Conservation (phyloP, 306 rosid species). For the Arachis stenosperma region DNA sequence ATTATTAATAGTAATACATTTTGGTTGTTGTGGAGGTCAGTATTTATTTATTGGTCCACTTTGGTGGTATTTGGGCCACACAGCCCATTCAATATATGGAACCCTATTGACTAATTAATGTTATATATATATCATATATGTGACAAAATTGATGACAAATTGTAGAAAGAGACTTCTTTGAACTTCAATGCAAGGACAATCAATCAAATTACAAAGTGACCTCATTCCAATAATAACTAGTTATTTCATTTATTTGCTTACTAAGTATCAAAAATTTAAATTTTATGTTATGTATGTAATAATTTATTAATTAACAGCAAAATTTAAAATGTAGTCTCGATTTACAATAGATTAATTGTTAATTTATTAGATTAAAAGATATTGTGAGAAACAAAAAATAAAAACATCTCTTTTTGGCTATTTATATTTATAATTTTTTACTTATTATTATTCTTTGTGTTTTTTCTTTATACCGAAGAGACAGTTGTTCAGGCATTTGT, state of each 20-base stretch:
- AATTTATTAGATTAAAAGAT: no score
- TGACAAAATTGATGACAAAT: slow-evolving; percentile 40
- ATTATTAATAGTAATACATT: background rate
- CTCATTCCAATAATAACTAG: background rate
- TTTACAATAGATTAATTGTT: no score
- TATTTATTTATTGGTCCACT: slow-evolving; percentile 23
- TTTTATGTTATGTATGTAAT: no score
- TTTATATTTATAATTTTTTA: background rate
- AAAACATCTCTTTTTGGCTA: no score
- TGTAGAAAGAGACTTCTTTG: slow-evolving; percentile 28
- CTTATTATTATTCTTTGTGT: background rate
- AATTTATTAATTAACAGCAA: no score
- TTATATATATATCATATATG: background rate
- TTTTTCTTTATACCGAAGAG: background rate
- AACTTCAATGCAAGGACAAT: slow-evolving; percentile 15
- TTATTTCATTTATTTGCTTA: no score
- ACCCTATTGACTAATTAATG: slow-evolving; percentile 34
- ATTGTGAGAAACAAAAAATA: no score
- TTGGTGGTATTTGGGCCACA: slow-evolving; percentile 39
- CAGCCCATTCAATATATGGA: slow-evolving; percentile 23
- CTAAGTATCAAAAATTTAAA: no score
- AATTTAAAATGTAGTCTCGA: no score
- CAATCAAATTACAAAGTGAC: slow-evolving; percentile 13
- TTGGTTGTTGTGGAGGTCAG: slow-evolving; percentile 9
- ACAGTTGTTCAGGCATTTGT: slow-evolving; percentile 13